phyloP scores from a whole-genome alignment of 202 grass and related monocot species.

The Panicum hallii region DNA sequence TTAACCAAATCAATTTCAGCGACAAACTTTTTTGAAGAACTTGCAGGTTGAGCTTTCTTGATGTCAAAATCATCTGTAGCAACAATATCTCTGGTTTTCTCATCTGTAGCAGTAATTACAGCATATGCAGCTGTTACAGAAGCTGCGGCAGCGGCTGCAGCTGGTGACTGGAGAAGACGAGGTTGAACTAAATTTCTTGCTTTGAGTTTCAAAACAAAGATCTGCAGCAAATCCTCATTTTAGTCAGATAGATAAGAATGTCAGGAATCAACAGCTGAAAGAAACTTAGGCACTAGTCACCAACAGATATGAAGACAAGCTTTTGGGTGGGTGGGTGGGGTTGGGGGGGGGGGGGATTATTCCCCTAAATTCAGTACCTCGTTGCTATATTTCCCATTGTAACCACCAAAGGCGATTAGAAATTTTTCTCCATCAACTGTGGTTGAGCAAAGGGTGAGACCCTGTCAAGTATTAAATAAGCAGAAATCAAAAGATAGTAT shows the following conservation, averaged over 20 bases:
- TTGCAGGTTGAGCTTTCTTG: slow-evolving; percentile 63
- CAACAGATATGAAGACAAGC: no score
- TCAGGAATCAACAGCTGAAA: not conserved
- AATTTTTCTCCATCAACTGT: slow-evolving; percentile 70
- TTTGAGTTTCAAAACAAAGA: slow-evolving; percentile 85
- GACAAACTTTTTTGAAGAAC: slow-evolving; percentile 57
- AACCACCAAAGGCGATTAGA: slow-evolving; percentile 89
- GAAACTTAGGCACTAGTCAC: no score
- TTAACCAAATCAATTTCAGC: slow-evolving; percentile 58
- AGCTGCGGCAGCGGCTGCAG: slow-evolving; percentile 70
- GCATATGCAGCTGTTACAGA: slow-evolving; percentile 94
- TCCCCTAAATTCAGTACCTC: slow-evolving; percentile 65
- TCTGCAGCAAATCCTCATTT: slow-evolving; percentile 51
- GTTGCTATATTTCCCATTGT: slow-evolving; percentile 95
- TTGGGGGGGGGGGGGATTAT: no score
- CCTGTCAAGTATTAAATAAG: slow-evolving; percentile 58
- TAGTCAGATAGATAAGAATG: slow-evolving; percentile 18
- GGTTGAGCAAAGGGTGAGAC: slow-evolving; percentile 79
- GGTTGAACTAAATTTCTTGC: slow-evolving; percentile 65
- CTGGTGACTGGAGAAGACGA: slow-evolving; percentile 86
- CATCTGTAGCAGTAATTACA: slow-evolving; percentile 69
- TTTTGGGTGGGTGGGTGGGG: no score
- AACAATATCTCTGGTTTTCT: slow-evolving; percentile 63
- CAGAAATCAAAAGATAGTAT: slow-evolving; percentile 35
- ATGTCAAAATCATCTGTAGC: slow-evolving; percentile 61